A percentile compares a stretch with the other conserved stretches of the same genome.
These are phyloP conservation scores for Tilletia horrida DNA, from an alignment of 1,284 basidiomycete species.

Conservation along the genomic window DNA sequence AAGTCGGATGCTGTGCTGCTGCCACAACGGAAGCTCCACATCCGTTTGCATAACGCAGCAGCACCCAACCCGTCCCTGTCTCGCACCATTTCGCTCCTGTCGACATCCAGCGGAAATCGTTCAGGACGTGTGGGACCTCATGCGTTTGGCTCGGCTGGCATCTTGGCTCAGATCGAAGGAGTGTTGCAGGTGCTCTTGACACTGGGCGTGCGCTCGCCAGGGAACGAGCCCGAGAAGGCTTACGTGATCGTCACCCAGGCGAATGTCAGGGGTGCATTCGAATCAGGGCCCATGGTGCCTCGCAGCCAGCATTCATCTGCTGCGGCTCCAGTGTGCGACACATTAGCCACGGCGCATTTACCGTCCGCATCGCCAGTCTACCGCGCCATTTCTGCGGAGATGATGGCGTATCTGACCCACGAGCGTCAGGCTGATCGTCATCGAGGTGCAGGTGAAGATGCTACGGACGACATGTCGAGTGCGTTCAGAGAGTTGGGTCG, in stretches of 20 bases:
- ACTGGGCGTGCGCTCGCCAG: neutral
- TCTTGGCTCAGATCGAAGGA: conserved; percentile 11
- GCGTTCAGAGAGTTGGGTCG: neutral
- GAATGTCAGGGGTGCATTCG: neutral
- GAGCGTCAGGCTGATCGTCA: neutral
- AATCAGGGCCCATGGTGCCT: neutral
- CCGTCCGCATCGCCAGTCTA: neutral
- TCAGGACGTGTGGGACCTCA: neutral
- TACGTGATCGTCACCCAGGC: neutral
- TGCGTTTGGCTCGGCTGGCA: neutral
- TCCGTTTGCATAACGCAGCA: no score
- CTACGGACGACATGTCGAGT: neutral
- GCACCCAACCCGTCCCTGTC: no score
- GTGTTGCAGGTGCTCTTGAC: conserved; percentile 5
- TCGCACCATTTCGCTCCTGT: no score
- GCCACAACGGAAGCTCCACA: no score
- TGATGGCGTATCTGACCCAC: conserved; percentile 1
- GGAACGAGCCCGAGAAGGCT: neutral
- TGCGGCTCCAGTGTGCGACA: no score
- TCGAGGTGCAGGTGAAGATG: neutral
- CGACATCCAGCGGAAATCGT: neutral
- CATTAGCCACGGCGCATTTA: neutral
- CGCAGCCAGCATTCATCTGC: no score
- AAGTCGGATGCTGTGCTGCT: no score
- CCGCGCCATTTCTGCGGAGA: neutral